phyloP scores from a whole-genome alignment of 495 filamentous ascomycete genomes.

The Neurospora intermedia region DNA sequence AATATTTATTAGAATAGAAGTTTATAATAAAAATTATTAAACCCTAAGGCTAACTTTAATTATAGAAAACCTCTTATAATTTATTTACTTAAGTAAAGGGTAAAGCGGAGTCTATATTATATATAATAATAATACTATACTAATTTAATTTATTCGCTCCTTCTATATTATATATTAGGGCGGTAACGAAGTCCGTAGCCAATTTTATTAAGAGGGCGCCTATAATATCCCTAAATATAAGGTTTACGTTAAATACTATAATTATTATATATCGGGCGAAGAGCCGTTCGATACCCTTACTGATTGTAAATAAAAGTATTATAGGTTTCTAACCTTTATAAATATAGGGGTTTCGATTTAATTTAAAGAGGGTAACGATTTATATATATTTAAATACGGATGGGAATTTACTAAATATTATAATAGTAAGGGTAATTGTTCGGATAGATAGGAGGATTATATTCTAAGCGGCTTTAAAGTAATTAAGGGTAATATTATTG shows the following conservation, averaged over 20 bases:
- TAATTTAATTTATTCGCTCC: not conserved
- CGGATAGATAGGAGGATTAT: not conserved
- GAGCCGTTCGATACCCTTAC: not conserved
- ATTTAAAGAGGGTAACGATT: not conserved
- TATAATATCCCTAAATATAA: not conserved
- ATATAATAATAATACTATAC: not conserved
- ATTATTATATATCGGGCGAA: not conserved
- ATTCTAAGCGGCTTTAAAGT: not conserved
- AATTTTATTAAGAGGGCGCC: not conserved
- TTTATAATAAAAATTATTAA: not conserved
- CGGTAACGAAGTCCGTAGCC: not conserved
- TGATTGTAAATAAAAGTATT: not conserved
- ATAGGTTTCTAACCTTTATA: not conserved
- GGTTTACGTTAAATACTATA: fast-evolving
- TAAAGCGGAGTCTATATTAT: not conserved
- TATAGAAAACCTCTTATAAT: not conserved
- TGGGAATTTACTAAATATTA: not conserved
- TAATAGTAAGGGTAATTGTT: too few species aligned
- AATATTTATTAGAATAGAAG: not conserved
- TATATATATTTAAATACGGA: fast-evolving
- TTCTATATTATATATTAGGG: not conserved
- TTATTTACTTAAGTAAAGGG: not conserved
- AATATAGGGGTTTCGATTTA: not conserved
- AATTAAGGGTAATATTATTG: not conserved
- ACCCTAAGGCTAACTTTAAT: fast-evolving